phyloP scores from a whole-genome alignment of 805 yeast genomes.

The Peterozyma toletana region DNA sequence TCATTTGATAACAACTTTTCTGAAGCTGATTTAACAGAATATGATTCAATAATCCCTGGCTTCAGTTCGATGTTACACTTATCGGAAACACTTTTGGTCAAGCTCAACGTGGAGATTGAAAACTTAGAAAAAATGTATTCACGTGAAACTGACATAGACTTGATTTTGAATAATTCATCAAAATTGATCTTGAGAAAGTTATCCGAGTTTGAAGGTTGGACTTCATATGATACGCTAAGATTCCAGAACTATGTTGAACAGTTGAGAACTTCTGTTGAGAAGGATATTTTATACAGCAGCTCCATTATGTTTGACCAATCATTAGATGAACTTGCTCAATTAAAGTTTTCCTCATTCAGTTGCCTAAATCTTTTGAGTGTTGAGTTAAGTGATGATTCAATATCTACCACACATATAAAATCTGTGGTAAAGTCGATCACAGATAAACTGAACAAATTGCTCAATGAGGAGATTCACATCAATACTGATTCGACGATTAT shows the following conservation, averaged over 20 bases:
- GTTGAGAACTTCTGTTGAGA: slow-evolving; percentile 41
- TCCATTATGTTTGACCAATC: slow-evolving; percentile 48
- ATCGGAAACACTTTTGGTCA: slow-evolving; percentile 26
- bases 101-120: slow-evolving; percentile 35
- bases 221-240: slow-evolving; percentile 30
- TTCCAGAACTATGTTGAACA: slow-evolving; percentile 33
- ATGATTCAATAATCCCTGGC: slow-evolving; percentile 12
- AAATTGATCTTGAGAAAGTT: slow-evolving; percentile 38
- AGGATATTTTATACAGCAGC: slow-evolving; percentile 47
- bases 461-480: slow-evolving; percentile 8
- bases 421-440: slow-evolving; percentile 5
- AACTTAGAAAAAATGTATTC: slow-evolving; percentile 45
- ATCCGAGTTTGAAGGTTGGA: slow-evolving; percentile 52
- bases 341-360: slow-evolving; percentile 11
- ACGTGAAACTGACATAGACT: slow-evolving; percentile 43
- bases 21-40: slow-evolving; percentile 11
- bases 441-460: slow-evolving; percentile 1
- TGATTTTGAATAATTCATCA: slow-evolving; percentile 38
- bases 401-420: background rate
- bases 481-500: slow-evolving; percentile 2
- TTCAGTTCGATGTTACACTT: slow-evolving; percentile 15
- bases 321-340: slow-evolving; percentile 16
- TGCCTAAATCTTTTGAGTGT: slow-evolving; percentile 12
- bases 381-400: slow-evolving; percentile 9
- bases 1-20: slow-evolving; percentile 22